phyloP scores from a whole-genome alignment of 1,284 basidiomycete species.

The Cryptococcus sp. region DNA sequence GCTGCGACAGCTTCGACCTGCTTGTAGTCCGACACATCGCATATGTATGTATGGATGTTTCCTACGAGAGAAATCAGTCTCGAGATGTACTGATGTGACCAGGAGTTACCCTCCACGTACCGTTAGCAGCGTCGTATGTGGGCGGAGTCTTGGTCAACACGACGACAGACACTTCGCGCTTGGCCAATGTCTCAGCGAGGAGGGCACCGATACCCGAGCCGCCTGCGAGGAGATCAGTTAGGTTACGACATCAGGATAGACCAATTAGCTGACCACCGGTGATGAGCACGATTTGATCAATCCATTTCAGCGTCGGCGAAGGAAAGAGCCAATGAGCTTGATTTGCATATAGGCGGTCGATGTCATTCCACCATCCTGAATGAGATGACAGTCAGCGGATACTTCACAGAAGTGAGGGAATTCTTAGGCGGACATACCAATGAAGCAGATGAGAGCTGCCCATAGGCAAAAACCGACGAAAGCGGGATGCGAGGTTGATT shows the following conservation, averaged over 20 bases:
- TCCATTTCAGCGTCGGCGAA: constrained; percentile 70
- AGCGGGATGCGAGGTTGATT: constrained; percentile 57
- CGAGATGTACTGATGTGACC: neutral
- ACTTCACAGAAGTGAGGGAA: neutral
- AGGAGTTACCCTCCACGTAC: neutral
- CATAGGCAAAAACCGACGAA: constrained; percentile 61
- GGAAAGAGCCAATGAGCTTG: constrained; percentile 63
- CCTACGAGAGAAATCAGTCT: constrained; percentile 54
- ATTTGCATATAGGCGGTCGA: constrained; percentile 70
- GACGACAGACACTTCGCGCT: constrained; percentile 75
- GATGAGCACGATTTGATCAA: constrained; percentile 79
- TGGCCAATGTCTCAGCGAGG: constrained; percentile 77
- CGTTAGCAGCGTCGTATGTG: constrained; percentile 23
- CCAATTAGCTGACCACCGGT: constrained; percentile 65
- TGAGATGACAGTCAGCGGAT: neutral
- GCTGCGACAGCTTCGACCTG: constrained; percentile 72
- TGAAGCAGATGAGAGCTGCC: constrained; percentile 60
- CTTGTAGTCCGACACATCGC: constrained; percentile 84
- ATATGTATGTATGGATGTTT: constrained; percentile 71
- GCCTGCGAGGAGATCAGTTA: constrained; percentile 57
- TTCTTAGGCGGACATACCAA: constrained; percentile 60
- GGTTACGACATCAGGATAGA: no score
- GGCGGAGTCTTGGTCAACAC: constrained; percentile 77
- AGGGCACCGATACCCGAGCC: constrained; percentile 84
- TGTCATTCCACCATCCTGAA: constrained; percentile 56